A percentile compares a stretch with the other conserved stretches of the same genome.
Conservation (phyloP, 208 protist genomes). For the Crithidia acanthocephali region DNA sequence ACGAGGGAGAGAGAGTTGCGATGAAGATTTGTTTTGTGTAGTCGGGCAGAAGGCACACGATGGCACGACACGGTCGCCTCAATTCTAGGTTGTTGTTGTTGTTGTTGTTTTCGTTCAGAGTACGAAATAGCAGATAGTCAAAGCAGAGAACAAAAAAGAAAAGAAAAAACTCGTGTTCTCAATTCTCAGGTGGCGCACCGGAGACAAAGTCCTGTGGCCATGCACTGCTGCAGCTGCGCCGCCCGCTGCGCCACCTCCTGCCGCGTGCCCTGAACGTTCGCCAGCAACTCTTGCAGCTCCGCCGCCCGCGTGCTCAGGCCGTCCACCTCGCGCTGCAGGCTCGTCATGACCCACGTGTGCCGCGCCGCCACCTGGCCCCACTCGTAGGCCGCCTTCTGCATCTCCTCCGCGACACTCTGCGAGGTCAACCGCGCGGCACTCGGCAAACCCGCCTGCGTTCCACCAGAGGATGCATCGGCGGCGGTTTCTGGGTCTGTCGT, state of each 20-base stretch:
- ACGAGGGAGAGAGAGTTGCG: no score
- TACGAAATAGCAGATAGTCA: not conserved
- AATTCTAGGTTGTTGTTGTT: no score
- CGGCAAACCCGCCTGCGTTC: not conserved
- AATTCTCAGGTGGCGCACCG: not conserved
- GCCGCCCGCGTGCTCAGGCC: constrained; percentile 41
- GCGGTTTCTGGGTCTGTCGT: not conserved
- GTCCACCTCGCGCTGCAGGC: constrained; percentile 60
- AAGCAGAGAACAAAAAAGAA: no score
- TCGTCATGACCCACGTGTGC: constrained; percentile 21
- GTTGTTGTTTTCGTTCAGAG: no score
- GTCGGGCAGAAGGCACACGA: no score
- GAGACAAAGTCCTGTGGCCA: constrained; percentile 5
- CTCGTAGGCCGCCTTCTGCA: constrained; percentile 45
- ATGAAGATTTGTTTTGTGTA: no score
- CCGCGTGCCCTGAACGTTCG: constrained; percentile 11
- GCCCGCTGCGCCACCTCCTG: constrained; percentile 8
- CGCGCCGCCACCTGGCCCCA: constrained; percentile 25
- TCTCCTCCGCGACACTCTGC: constrained; percentile 29
- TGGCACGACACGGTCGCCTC: no score
- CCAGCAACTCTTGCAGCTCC: constrained; percentile 34
- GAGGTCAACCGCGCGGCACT: not conserved
- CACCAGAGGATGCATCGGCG: not conserved
- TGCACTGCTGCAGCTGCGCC: constrained; percentile 27
- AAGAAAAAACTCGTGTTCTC: constrained; percentile 18